A percentile compares a stretch with the other conserved stretches of the same genome.
phyloP scores from a whole-genome alignment of 192 early-diverging fungal species.

The Linnemannia schmuckeri region DNA sequence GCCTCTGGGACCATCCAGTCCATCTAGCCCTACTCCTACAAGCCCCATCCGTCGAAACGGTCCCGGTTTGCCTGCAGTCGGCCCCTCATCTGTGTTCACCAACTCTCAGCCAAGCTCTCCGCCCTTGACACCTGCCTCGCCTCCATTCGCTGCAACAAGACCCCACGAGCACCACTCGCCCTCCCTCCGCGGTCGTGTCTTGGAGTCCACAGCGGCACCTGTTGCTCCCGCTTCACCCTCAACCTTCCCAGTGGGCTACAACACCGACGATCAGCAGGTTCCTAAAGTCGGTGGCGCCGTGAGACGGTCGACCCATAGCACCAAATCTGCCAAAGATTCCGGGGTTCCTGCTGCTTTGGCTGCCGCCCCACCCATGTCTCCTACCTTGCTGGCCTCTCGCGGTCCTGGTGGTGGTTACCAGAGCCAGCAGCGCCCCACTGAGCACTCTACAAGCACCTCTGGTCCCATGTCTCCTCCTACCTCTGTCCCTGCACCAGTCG shows the following conservation, averaged over 20 bases:
- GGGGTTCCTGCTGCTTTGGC: not conserved
- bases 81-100: not conserved
- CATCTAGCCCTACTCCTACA: not conserved
- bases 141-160: not conserved
- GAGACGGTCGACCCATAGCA: not conserved
- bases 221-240: not conserved
- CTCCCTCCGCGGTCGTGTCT: not conserved
- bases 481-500: not conserved
- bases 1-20: not conserved
- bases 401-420: conserved; percentile 47
- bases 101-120: not conserved
- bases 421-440: not conserved
- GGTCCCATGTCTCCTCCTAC: not conserved
- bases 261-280: not conserved
- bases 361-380: not conserved
- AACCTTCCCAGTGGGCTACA: conserved; percentile 11
- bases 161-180: not conserved
- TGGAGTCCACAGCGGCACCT: not conserved
- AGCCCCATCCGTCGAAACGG: conserved; percentile 6
- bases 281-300: conserved; percentile 27
- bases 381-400: conserved; percentile 10
- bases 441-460: not conserved
- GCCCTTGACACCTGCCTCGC: not conserved
- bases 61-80: not conserved
- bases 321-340: not conserved